Base-by-base conservation (phyloP, 2,329 filamentous ascomycete genomes). In the Cladosporium sp. region DNA sequence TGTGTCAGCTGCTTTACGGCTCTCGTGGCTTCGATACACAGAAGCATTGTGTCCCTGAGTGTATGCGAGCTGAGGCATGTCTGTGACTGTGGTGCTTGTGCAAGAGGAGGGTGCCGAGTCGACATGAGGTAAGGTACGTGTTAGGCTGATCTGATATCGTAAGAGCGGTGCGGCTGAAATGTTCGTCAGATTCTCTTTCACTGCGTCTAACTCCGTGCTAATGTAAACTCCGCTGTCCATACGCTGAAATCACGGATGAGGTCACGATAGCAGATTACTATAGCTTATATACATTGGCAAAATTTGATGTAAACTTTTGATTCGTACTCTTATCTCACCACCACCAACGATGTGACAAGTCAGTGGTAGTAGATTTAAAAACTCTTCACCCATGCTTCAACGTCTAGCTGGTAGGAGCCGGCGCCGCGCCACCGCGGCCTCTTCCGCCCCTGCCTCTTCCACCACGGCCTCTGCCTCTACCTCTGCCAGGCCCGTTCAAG, bases 401-500 rank as follows among this genome's bases (percentile, higher is more conserved):
- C 36, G n/a, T 46, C 39, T 46, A 58, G 16, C 34, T 58, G 23
- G 58, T 13, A 11, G 58, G 43, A 25, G 39, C 43, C 6, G 59
- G 59, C 23, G 59, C 48, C 34, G 48, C 58, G 28, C 61, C 67
- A 49, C 69, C 70, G 60, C 69, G 63, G 7, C 71, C 66, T 7
- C 67, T 59, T 21, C 59, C 60, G 11, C 60, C 48, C 26, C 56
- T 58, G n/a, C 69, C 63, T 34, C 67, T 61, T 54, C 66, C 63
- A 23, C 71, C 67, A 30, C 69, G 66, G 39, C 72, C 70, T 57
- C 71, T 67, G 10, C 70, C 70, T 28, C 73, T 68, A 21, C 73
- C 71, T 32, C 73, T 58, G 25, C 71, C 68, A 46, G 72, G 67
- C 21, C 78, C 72, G 68, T 89, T 83, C 14, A 90, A 77, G 51